Base-by-base conservation (phyloP, 2,329 filamentous ascomycete genomes). In the Colletotrichum sp. region DNA sequence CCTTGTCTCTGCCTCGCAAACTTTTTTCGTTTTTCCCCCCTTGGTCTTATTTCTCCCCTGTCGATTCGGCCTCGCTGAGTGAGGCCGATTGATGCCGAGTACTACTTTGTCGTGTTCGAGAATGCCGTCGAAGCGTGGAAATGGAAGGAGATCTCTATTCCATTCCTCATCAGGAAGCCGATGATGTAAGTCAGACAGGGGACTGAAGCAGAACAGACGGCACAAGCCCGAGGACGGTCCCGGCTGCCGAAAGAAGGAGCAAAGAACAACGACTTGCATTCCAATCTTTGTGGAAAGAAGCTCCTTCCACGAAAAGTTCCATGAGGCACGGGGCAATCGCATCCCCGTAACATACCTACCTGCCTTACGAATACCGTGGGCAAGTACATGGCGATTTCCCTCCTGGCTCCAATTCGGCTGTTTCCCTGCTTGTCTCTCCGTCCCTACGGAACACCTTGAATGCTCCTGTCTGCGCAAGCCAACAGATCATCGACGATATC, bases 241-340 rank as follows among this genome's bases (percentile, higher is more conserved):
- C 58, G 31, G n/a, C 58, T 64, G 16, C 59, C 34, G 61, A 69
- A 51, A 69, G 69, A 68, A 69, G 34, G n/a, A 54, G 33, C 47
- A 34, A 66, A 36, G 29, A 66, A 24, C 63, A 54, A 47, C 69
- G 66, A 68, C 55, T 68, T 71, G 54, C 69, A 67, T 61, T 38
- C 13, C 38, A 38, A 29, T 24, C 64, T 62, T 29, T n/a, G 13
- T 18, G 38, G 62, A 55, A 66, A 59, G 68, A 70, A 51, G 47
- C 66, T 55, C 55, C 33, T 59, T 38, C 36, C 62, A 51, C 61
- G 61, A 24, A 24, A 34, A 16, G 38, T 51, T 31, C 36, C 64
- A 43, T 27, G 18, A 16, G 12, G 29, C 18, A 33, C 27, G 16
- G 31, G 57, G 57, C 57, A 61, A 61, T 61, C 8, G 34, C 38